Evolutionary conservation across 441 rosid species (phyloP), one percentile per base, ranked within the genome.

Genomic region (Euphorbia neoarborescens): DNA sequence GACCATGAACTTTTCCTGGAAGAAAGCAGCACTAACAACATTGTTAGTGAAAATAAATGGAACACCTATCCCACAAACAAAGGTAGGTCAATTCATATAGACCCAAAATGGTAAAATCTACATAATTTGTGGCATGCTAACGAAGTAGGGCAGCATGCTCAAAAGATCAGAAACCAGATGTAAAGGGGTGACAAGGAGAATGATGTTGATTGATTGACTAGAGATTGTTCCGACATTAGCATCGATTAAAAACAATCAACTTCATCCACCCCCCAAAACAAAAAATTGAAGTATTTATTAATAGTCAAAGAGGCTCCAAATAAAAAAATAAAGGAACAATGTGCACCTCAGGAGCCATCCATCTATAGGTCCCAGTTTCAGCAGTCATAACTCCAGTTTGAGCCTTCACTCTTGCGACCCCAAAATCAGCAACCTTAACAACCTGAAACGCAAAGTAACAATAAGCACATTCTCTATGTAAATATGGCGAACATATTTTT

Each of bases 301-400:
- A n/a, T 22, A 27, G 15, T 32, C 15, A 37, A 20, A 17, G 28
- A 65, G 54, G 46, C 28, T 50, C 0, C 0, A 2, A 42, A 38
- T 2, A 30, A 4, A 12, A 24, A 72, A 4, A 59, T 17, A 22
- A 61, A n/a, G 35, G 68, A 25, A 37, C 72, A 69, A 65, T 64
- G 35, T 35, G 50, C 68, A 91, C 98, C 98, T 94, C 97, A n/a
- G 98, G 98, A 80, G 98, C 93, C 98, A 94, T 94, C 98, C 98
- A 94, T 66, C 98, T 81, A 73, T 94, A 94, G 27, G 98, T 94
- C 81, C 98, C 98, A 51, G 98, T 94, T 86, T 94, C 98, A 53
- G 98, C 97, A 9, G 98, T 94, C 98, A 94, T 94, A 37, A 91
- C 93, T 75, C 98, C 98, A 69, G 97, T 77, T 72, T 91, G 95